A percentile compares a stretch with the other conserved stretches of the same genome.
Evolutionary conservation across 192 early-diverging fungal species (phyloP).

Genomic region (Chytriomyces confervae): DNA sequence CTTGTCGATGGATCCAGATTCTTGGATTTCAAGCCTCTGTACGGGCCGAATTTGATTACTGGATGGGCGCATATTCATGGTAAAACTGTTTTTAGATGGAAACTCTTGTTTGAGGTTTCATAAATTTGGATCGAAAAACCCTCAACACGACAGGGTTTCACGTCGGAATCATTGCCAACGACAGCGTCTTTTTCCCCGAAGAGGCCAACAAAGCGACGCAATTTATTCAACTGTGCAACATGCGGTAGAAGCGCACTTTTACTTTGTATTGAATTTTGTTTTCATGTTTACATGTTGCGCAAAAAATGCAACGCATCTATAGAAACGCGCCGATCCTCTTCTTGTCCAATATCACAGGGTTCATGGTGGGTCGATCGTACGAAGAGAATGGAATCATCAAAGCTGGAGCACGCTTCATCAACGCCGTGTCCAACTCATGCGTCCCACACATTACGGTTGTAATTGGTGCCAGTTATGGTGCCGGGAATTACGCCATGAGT

Average conservation of each 20-base stretch:
- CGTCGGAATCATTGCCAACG: slow-evolving; percentile 71
- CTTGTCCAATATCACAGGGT: slow-evolving; percentile 73
- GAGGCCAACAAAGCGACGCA: slow-evolving; percentile 75
- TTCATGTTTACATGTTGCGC: neutral
- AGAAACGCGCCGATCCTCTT: slow-evolving; percentile 65
- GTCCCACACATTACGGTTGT: slow-evolving; percentile 52
- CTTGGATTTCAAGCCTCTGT: slow-evolving; percentile 68
- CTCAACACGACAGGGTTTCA: slow-evolving; percentile 45
- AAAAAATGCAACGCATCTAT: neutral
- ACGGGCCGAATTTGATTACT: slow-evolving; percentile 67
- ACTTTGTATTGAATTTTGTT: neutral
- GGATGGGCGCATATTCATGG: slow-evolving; percentile 72
- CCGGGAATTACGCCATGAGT: slow-evolving; percentile 74
- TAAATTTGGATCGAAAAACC: too few relatives aligned
- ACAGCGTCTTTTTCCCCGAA: slow-evolving; percentile 66
- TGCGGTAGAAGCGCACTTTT: slow-evolving; percentile 34
- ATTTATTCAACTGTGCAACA: slow-evolving; percentile 71
- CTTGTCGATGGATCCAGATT: slow-evolving; percentile 72
- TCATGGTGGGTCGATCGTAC: slow-evolving; percentile 72
- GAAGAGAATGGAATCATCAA: slow-evolving; percentile 76
- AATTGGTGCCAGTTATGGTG: slow-evolving; percentile 73
- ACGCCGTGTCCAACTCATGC: slow-evolving; percentile 66
- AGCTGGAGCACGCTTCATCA: slow-evolving; percentile 71
- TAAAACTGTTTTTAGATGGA: neutral
- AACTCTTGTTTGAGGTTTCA: neutral